Conservation (phyloP, 1,139 yeast species). For the Magnusiomyces starmeri region DNA sequence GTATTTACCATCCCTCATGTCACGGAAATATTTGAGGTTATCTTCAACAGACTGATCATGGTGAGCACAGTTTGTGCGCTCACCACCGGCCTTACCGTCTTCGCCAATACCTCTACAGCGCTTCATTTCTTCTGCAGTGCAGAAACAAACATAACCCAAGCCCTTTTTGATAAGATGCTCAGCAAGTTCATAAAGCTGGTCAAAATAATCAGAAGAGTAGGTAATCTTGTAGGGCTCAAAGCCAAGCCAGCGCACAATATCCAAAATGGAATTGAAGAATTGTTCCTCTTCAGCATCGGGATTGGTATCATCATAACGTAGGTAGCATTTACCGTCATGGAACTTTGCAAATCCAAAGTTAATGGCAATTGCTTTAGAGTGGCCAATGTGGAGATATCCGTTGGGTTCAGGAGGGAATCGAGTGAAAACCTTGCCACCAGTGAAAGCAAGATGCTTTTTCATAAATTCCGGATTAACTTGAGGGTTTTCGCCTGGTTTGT, state of each 20-base stretch:
- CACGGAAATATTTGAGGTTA: conserved; percentile 75
- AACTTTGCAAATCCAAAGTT: conserved; percentile 92
- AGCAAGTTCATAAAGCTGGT: conserved; percentile 80
- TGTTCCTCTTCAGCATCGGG: conserved; percentile 92
- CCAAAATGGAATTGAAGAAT: conserved; percentile 85
- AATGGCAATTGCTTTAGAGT: conserved; percentile 92
- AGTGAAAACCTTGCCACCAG: conserved; percentile 78
- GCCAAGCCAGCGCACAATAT: conserved; percentile 81
- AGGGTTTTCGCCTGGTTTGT: conserved; percentile 91
- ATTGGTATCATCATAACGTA: conserved; percentile 95
- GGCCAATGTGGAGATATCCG: conserved; percentile 95
- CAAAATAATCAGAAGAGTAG: conserved; percentile 88
- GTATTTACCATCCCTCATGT: conserved; percentile 85
- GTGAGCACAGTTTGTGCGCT: conserved; percentile 50
- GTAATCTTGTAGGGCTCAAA: conserved; percentile 84
- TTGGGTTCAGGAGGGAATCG: conserved; percentile 93
- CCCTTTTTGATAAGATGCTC: conserved; percentile 61
- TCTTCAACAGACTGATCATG: conserved; percentile 78
- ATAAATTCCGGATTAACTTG: conserved; percentile 81
- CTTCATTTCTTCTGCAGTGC: conserved; percentile 87
- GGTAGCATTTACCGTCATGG: conserved; percentile 88
- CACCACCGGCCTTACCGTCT: conserved; percentile 96
- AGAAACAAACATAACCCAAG: conserved; percentile 65
- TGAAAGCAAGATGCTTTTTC: conserved; percentile 68
- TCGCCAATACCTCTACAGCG: conserved; percentile 81